These are phyloP conservation scores for Hypoxylon sp. DNA, from an alignment of 2,329 filamentous ascomycete species.

Conservation along the genomic window DNA sequence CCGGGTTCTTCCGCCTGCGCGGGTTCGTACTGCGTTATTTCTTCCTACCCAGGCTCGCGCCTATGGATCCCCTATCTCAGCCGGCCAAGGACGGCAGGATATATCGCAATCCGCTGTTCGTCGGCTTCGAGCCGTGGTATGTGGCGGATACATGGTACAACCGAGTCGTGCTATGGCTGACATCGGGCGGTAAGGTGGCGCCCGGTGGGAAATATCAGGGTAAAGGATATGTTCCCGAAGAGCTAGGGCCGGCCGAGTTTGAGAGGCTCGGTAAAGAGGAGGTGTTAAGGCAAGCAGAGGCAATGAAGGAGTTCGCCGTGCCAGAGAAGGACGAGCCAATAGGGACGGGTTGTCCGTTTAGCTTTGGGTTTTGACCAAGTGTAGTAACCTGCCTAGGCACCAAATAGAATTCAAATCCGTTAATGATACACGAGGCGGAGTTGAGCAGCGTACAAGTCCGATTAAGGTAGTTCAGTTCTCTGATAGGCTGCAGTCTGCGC, in stretches of 20 bases:
- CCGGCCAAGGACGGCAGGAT: slow-evolving; percentile 38
- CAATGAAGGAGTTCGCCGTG: slow-evolving; percentile 41
- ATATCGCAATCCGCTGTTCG: slow-evolving; percentile 34
- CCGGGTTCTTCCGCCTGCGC: slow-evolving; percentile 35
- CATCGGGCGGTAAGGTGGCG: slow-evolving; percentile 32
- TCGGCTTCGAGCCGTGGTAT: slow-evolving; percentile 51
- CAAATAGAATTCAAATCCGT: not conserved
- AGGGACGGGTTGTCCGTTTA: slow-evolving; percentile 45
- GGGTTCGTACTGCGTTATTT: slow-evolving; percentile 38
- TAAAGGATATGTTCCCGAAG: slow-evolving; percentile 44
- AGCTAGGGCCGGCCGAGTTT: slow-evolving; percentile 45
- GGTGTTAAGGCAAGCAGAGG: slow-evolving; percentile 39
- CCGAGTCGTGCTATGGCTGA: slow-evolving; percentile 38
- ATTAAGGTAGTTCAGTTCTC: too few species aligned
- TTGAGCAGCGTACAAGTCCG: too few species aligned
- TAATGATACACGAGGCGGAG: not conserved
- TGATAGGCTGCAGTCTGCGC: too few species aligned
- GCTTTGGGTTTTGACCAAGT: slow-evolving; percentile 23
- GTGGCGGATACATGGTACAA: slow-evolving; percentile 47
- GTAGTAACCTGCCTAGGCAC: not conserved
- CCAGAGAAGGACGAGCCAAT: slow-evolving; percentile 20
- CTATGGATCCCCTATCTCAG: slow-evolving; percentile 34
- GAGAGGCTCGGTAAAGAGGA: slow-evolving; percentile 38
- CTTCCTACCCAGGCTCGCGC: slow-evolving; percentile 30
- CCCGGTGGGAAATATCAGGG: slow-evolving; percentile 41